Conservation (phyloP, 495 filamentous ascomycete genomes). For the Melanomma pulvis-pyrius region DNA sequence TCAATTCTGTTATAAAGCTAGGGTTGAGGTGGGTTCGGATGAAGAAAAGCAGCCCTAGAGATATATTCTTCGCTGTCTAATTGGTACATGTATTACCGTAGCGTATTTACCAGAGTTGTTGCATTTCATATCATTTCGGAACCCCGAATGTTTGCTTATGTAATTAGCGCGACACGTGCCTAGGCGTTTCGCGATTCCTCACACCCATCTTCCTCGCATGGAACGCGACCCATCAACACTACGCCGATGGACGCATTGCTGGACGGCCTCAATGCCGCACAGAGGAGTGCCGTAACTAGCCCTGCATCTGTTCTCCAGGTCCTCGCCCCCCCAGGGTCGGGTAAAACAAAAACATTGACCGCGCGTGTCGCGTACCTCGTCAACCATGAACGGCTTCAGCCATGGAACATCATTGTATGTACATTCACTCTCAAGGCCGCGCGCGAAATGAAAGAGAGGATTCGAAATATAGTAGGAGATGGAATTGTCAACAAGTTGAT, state of each 20-base stretch:
- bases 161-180: not conserved
- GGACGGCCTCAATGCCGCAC: constrained; percentile 78
- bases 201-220: not conserved
- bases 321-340: constrained; percentile 73
- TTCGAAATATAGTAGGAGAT: constrained; percentile 76
- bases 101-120: too few species aligned
- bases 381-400: constrained; percentile 70
- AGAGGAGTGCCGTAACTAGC: constrained; percentile 82
- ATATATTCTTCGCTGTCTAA: too few species aligned
- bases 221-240: not conserved
- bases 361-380: constrained; percentile 95
- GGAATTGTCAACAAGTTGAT: constrained; percentile 76
- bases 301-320: constrained; percentile 80
- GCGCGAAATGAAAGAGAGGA: constrained; percentile 90
- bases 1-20: not conserved
- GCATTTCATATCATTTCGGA: too few species aligned
- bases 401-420: constrained; percentile 92
- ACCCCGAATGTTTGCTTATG: too few species aligned
- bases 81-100: too few species aligned
- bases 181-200: not conserved
- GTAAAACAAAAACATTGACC: constrained; percentile 96
- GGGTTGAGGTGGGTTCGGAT: not conserved
- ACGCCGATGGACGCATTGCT: constrained; percentile 52
- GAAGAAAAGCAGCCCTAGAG: not conserved
- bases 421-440: constrained; percentile 98